Percentiles rank a stretch among this genome's conserved stretches.
Conservation (phyloP, 345 rosid genomes). For the Angophora floribunda region DNA sequence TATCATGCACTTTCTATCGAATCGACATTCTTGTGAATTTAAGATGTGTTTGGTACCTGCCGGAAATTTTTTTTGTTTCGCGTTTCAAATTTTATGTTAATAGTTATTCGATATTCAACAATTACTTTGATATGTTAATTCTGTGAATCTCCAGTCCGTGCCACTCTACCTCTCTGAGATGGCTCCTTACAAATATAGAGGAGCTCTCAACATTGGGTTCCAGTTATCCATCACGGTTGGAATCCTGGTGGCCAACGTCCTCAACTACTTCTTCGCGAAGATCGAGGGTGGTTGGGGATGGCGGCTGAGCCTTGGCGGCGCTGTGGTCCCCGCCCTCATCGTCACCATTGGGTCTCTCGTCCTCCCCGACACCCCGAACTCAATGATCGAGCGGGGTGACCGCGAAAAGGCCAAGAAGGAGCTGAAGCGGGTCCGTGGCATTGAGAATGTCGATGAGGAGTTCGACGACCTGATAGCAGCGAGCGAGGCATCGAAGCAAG, state of each 20-base stretch:
- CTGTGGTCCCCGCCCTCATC: background rate
- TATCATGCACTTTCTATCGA: no score
- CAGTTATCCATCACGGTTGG: background rate
- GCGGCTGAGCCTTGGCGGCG: background rate
- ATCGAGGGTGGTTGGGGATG: background rate
- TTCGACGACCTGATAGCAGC: background rate
- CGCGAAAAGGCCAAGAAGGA: background rate
- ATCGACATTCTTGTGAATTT: no score
- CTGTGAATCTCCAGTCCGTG: background rate
- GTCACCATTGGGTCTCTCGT: background rate
- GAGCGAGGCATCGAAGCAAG: background rate
- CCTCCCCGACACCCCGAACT: slow-evolving; percentile 1
- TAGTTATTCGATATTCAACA: background rate
- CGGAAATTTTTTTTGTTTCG: no score
- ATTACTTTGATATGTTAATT: background rate
- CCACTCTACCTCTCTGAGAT: background rate
- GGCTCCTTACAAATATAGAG: background rate
- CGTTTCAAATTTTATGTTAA: no score
- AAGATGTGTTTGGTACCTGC: no score
- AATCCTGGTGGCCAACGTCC: background rate
- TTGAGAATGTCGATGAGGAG: background rate
- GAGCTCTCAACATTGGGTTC: slow-evolving; percentile 2
- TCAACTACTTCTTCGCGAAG: background rate
- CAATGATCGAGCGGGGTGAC: background rate
- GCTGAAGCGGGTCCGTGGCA: background rate